Base-by-base conservation (phyloP, 23 red algal genomes). In the Gracilaria vermiculophylla region DNA sequence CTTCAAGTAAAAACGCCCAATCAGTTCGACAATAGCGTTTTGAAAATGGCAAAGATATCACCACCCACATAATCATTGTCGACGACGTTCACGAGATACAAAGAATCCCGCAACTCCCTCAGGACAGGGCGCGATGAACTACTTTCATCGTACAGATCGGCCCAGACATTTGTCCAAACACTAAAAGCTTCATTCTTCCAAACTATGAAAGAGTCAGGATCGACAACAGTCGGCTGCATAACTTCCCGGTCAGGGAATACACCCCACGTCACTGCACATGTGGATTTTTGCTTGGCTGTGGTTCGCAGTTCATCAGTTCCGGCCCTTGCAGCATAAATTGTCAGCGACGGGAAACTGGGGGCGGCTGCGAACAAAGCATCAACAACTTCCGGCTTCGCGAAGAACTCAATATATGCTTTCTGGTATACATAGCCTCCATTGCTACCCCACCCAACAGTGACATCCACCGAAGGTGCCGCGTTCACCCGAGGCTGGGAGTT, bases 341-440 rank as follows among this genome's bases (percentile, higher is more conserved):
- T 92, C 15, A 99, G 82, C 4, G 86, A 78, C 15, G 92, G 92
- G 77, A 82, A 95, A 48, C 43, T 62, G 64, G 49, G 31, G 13
- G 93, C 93, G 4, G 89, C 90, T 32, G 89, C 93, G 47, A 99
- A 91, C 33, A 99, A 57, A 16, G 89, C 83, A 37, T 95, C 92
- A 5, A 95, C 85, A 29, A 81, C 64, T 32, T 88, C 70, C 41
- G 62, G 34, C 34, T 87, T 85, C 12, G 92, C 88, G 81, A 99
- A 99, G 69, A 99, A 99, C 45, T 99, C 97, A 3, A 99, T 62
- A 91, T 99, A 99, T 69, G 97, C 97, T 64, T 99, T 99, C 76
- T 99, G 97, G 64, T 99, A 99, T 36, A 99, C 97, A 85, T 92
- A 97, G 29, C 97, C 97, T 54, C 92, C 91, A 52, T 62, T 44